Conservation (phyloP, 371 early-diverging fungal species). For the Scutellospora calospora region DNA sequence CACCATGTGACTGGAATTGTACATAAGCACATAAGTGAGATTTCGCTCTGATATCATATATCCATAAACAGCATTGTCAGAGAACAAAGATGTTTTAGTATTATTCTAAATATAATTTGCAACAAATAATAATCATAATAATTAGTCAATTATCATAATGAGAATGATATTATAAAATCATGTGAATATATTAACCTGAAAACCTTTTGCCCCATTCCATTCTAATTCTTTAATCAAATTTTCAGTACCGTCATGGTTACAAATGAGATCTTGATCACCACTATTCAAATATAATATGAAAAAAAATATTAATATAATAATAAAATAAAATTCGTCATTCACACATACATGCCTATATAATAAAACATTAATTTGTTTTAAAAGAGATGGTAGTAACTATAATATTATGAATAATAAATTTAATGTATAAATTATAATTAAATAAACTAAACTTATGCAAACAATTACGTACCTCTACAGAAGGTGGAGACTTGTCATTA, state of each 20-base stretch:
- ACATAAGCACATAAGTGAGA: constrained; percentile 72
- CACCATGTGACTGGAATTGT: constrained; percentile 85
- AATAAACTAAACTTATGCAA: background rate
- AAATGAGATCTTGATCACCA: constrained; percentile 86
- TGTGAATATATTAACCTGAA: constrained; percentile 55
- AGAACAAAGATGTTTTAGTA: constrained; percentile 54
- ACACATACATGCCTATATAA: constrained; percentile 63
- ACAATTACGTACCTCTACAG: constrained; percentile 53
- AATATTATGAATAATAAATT: background rate
- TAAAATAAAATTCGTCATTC: background rate
- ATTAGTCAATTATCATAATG: background rate
- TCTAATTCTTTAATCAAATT: constrained; percentile 73
- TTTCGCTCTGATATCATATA: constrained; percentile 67
- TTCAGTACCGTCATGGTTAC: constrained; percentile 79
- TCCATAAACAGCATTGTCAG: constrained; percentile 68
- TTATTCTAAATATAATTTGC: background rate
- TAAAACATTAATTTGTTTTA: constrained; percentile 63
- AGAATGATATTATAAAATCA: background rate
- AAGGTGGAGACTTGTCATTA: constrained; percentile 60
- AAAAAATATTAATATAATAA: background rate
- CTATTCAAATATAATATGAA: constrained; percentile 50
- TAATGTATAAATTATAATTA: background rate
- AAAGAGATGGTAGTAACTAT: constrained; percentile 64
- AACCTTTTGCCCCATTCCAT: constrained; percentile 79
- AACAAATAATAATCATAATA: background rate